Percentiles rank a stretch among this genome's conserved stretches.
Conservation (phyloP, 2,329 filamentous ascomycete species). For the Botryotinia calthae region DNA sequence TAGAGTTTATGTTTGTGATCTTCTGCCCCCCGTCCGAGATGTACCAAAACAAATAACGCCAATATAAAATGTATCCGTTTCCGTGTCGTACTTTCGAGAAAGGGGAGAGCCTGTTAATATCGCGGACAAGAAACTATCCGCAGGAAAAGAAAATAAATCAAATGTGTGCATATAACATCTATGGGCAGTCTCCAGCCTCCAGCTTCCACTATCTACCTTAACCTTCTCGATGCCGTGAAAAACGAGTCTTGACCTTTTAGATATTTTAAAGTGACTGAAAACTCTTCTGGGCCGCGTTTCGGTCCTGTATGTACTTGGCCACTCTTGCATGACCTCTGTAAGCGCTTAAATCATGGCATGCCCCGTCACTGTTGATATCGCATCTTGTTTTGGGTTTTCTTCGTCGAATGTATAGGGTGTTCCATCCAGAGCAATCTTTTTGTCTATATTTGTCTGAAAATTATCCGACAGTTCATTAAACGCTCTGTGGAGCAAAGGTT, state of each 20-base stretch:
- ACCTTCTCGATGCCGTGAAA: slow-evolving; percentile 5
- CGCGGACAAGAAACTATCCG: neutral
- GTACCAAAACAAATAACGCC: slow-evolving; percentile 12
- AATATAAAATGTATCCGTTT: slow-evolving; percentile 13
- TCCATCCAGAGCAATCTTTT: neutral
- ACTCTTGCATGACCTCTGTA: neutral
- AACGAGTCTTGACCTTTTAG: neutral
- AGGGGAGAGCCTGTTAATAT: neutral
- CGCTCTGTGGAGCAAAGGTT: slow-evolving; percentile 21
- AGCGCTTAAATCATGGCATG: slow-evolving; percentile 6
- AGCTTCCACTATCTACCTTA: slow-evolving; percentile 8
- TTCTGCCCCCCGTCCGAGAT: neutral
- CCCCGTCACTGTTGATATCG: neutral
- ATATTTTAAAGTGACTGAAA: neutral
- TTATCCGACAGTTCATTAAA: slow-evolving; percentile 15
- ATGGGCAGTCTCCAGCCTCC: neutral
- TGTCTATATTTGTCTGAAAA: neutral
- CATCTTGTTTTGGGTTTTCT: neutral
- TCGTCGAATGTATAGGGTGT: neutral
- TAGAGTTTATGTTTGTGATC: neutral
- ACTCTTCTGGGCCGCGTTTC: neutral
- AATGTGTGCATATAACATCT: slow-evolving; percentile 7
- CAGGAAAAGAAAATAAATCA: slow-evolving; percentile 12
- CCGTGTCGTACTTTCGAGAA: neutral
- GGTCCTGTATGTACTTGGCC: neutral